Evolutionary conservation across 768 basidiomycete genomes (phyloP), one percentile per base, ranked within the genome.

Genomic region (Mycena olivaceomarginata): DNA sequence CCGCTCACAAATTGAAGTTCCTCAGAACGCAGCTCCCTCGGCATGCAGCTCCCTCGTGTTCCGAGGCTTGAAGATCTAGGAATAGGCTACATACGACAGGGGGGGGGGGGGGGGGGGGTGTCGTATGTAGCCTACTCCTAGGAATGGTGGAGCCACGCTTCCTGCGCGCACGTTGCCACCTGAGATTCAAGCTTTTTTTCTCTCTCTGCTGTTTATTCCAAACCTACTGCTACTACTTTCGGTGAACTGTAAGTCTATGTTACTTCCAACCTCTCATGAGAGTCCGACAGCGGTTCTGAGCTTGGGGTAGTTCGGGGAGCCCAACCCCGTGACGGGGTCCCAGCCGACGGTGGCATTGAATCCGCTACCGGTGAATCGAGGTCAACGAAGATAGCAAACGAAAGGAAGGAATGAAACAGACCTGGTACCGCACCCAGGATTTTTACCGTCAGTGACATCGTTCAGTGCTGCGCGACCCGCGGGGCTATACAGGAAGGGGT

Each of bases 401-500:
- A 51, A 16, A 51, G 18, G 18, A 11, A 51, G 13, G 18, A 51
- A 51, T 11, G 13, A 15, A 20, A 51, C 48, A 16, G 13, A 51
- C 48, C 13, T 7, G 37, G 74, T 75, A 20, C 67, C 31, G 20
- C 74, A 75, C 5, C 75, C 75, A 15, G 75, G 75, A 62, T 76
- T 76, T 11, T 81, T 74, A 10, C 85, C 86, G 22, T 68, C 74
- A 3, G 82, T 85, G 76, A 87, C 84, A 72, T 87, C 85, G 67
- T 78, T 85, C 72, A 87, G 76, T 22, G 83, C 84, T 25, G 53
- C 59, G 3, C 67, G 53, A 51, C 74, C 74, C 41, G 40, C 74
- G 2, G 74, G 53, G 90, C 74, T 69, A 18, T 75, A 75, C 31
- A 75, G n/a, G 41, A 73, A 73, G n/a, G 11, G 72, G 45, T 72